Percentiles rank a stretch among this genome's conserved stretches.
phyloP scores from a whole-genome alignment of 1,284 basidiomycete genomes.

The Prillingera fragicola region DNA sequence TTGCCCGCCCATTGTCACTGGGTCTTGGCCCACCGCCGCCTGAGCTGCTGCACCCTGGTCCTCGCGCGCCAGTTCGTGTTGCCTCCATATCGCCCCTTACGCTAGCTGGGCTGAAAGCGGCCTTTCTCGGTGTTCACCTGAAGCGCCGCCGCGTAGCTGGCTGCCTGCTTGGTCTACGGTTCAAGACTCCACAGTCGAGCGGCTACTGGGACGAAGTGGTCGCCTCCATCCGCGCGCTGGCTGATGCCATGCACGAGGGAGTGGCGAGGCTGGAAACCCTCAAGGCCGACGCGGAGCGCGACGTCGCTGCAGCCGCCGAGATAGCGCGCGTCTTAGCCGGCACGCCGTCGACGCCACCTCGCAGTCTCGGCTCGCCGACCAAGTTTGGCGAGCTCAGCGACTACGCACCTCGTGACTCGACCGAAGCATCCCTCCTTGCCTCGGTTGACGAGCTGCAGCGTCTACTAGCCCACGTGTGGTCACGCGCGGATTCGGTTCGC shows the following conservation, averaged over 20 bases:
- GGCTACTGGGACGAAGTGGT: constrained; percentile 32
- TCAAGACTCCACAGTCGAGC: constrained; percentile 14
- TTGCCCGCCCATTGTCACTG: neutral
- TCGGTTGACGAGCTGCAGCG: constrained; percentile 18
- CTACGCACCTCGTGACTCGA: constrained; percentile 14
- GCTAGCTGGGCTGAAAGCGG: constrained; percentile 33
- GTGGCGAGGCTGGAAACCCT: constrained; percentile 18
- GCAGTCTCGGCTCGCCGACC: neutral
- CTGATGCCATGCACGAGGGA: constrained; percentile 17
- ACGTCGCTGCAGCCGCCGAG: neutral
- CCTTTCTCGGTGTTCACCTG: constrained; percentile 37
- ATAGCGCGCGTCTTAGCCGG: neutral
- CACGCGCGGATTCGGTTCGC: constrained; percentile 13
- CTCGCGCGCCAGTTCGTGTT: neutral
- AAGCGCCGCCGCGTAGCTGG: constrained; percentile 37
- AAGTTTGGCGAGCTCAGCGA: constrained; percentile 2
- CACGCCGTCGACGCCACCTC: neutral
- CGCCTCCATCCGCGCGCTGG: constrained; percentile 17
- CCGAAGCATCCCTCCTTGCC: constrained; percentile 4
- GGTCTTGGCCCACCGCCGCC: neutral
- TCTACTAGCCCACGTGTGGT: constrained; percentile 14
- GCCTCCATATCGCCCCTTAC: constrained; percentile 35
- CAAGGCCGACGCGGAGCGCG: constrained; percentile 13
- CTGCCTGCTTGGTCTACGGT: constrained; percentile 38
- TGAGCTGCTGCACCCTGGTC: neutral